Base-by-base conservation (phyloP, 176 grass and related monocot species). In the Rhynchospora breviuscula region DNA sequence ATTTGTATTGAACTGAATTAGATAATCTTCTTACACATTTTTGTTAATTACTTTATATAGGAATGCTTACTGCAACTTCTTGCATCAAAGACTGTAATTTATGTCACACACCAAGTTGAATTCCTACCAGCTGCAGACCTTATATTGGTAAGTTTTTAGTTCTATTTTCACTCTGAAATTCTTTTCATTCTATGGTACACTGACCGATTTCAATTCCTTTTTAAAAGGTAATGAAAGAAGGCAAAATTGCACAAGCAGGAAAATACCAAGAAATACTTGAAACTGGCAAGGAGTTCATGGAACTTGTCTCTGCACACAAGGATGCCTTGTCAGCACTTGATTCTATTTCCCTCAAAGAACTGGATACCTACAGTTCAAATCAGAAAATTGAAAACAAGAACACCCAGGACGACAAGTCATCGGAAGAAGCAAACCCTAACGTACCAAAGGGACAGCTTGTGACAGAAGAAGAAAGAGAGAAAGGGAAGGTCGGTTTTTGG, bases 61-160 rank as follows among this genome's bases (percentile, higher is more conserved):
- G 94, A 97, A 52, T 97, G 91, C 70, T 84, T 97, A 76, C 60
- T 85, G 22, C 67, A 82, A 26, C n/a, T 88, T 44, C 83, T 97
- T 78, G 49, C 81, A 81, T 66, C 60, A 70, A 98, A 97, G 74
- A 98, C 95, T 6, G 87, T 98, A 51, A 88, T 98, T 65, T 98
- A 94, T 91, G 90, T 98, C 12, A 98, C 95, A 7, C 95, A 98
- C 64, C 95, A 98, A 80, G 84, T 98, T 69, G 92, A 98, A 85
- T 94, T 98, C 68, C 73, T 98, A 75, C 95, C 95, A 3, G 64
- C 92, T 59, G 90, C 95, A 64, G 90, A 98, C 45, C 92, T 98
- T 77, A 94, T 98, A 74, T 87, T 98, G 84, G 95, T 98, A 67
- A 93, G 74, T 79, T 73, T 60, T 86, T 88, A 12, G 17, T 81